Evolutionary conservation across 1,284 basidiomycete species (phyloP), one percentile per base, ranked within the genome.

Genomic region (Apiotrichum sp.): DNA sequence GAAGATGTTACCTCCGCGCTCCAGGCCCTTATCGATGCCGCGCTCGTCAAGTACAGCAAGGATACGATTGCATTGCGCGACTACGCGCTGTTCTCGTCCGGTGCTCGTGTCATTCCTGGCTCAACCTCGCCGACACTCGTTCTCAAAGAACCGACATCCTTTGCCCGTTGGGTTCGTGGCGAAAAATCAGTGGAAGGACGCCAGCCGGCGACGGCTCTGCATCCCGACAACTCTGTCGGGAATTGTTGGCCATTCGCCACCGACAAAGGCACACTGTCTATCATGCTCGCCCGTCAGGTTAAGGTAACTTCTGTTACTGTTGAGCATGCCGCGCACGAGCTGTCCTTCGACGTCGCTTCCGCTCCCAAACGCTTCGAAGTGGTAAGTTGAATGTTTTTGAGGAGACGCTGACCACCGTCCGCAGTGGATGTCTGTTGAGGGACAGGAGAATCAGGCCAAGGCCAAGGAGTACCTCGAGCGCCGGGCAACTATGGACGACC

Each of bases 171-270:
- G 32, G 13, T 56, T 3, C n/a, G 35, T 6, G 55, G 7, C 29
- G 58, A 59, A 9, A 63, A 66, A 29, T 80, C 80, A 55, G 82
- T 84, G 4, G 79, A 85, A 47, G 93, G 89, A 14, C 83, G 85
- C 9, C 83, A 88, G 1, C 91, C 95, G 0, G 84, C 90, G 45
- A 87, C 84, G 0, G 91, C 89, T 1, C 78, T 98, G 16, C 86
- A 93, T 68, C 87, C 89, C 56, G 70, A 72, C 57, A 56, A 46
- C 10, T 13, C 50, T 11, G 50, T 53, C 22, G 93, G 95, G 2
- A 83, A 86, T 61, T 98, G 93, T 76, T 98, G 93, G 93, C 88
- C 95, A 2, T 91, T 98, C 75, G 78, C 77, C 3, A 93, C 93
- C 0, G 68, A 79, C 6, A 72, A 82, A 47, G 95, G 93, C 3